phyloP scores from a whole-genome alignment of 805 yeast genomes.

The Candida piceae region DNA sequence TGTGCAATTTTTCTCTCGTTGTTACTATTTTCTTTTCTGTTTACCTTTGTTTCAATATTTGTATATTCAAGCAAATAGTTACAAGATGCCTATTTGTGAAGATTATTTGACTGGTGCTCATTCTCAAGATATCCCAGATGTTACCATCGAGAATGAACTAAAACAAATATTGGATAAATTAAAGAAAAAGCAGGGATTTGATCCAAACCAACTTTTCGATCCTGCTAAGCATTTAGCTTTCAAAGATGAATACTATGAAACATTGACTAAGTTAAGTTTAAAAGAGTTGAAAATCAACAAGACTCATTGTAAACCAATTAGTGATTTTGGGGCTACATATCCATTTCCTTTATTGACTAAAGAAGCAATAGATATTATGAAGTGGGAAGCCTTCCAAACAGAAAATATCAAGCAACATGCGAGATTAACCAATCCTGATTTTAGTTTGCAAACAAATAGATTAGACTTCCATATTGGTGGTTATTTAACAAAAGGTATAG shows the following conservation, averaged over 20 bases:
- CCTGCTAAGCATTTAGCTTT: slow-evolving; percentile 34
- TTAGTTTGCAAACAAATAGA: slow-evolving; percentile 24
- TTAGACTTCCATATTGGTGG: slow-evolving; percentile 48
- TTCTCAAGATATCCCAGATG: slow-evolving; percentile 22
- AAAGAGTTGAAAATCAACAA: slow-evolving; percentile 33
- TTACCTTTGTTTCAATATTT: neutral
- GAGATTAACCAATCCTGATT: slow-evolving; percentile 33
- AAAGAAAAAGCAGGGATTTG: slow-evolving; percentile 9
- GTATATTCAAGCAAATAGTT: no score
- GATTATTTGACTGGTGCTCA: slow-evolving; percentile 20
- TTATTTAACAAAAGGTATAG: slow-evolving; percentile 31
- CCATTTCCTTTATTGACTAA: slow-evolving; percentile 56
- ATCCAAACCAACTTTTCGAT: slow-evolving; percentile 29
- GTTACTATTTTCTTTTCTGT: neutral
- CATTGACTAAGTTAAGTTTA: slow-evolving; percentile 34
- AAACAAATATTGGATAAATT: slow-evolving; percentile 13
- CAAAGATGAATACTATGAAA: slow-evolving; percentile 33
- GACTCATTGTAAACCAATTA: slow-evolving; percentile 31
- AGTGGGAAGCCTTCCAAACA: slow-evolving; percentile 44
- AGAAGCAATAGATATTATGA: slow-evolving; percentile 54
- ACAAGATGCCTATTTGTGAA: slow-evolving; percentile 13
- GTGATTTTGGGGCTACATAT: slow-evolving; percentile 41
- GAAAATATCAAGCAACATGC: slow-evolving; percentile 39
- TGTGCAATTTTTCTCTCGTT: no score
- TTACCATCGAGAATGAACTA: slow-evolving; percentile 24